phyloP scores from a whole-genome alignment of 1,284 basidiomycete species.

The Salmacisia buchloeana region DNA sequence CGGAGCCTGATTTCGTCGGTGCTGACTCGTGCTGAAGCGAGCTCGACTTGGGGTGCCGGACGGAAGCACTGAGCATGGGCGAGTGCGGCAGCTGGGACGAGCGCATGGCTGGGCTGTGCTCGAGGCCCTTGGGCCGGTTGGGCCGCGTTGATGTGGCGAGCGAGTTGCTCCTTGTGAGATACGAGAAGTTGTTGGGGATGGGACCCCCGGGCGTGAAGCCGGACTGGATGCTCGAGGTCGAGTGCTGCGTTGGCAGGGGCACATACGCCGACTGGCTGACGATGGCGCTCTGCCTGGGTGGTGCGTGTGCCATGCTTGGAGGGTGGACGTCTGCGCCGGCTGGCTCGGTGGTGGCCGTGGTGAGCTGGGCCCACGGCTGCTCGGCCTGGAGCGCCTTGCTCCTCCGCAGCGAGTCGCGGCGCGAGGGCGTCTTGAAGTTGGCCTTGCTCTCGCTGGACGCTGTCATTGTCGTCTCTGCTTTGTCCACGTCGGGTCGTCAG shows the following conservation, averaged over 20 bases:
- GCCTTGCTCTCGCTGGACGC: constrained; percentile 2
- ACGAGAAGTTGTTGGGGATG: constrained; percentile 38
- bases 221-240: constrained; percentile 18
- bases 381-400: constrained; percentile 2
- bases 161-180: constrained; percentile 32
- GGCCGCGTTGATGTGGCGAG: constrained; percentile 37
- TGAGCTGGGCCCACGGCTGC: background rate
- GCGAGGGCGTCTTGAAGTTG: constrained; percentile 2
- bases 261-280: background rate
- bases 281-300: background rate
- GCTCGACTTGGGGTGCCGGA: background rate
- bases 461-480: no score
- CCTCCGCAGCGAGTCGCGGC: background rate
- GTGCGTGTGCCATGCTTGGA: no score
- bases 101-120: background rate
- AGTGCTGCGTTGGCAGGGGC: constrained; percentile 9
- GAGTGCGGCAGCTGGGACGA: background rate
- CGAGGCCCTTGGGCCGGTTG: constrained; percentile 24
- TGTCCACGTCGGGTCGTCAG: no score
- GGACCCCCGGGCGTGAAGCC: constrained; percentile 41
- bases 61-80: constrained; percentile 4
- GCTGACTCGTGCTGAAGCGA: background rate
- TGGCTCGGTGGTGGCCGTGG: background rate
- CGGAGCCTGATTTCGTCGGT: background rate
- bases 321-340: no score